These are phyloP conservation scores for Microdochium bolleyi DNA, from an alignment of 2,329 filamentous ascomycete species.

Conservation along the genomic window DNA sequence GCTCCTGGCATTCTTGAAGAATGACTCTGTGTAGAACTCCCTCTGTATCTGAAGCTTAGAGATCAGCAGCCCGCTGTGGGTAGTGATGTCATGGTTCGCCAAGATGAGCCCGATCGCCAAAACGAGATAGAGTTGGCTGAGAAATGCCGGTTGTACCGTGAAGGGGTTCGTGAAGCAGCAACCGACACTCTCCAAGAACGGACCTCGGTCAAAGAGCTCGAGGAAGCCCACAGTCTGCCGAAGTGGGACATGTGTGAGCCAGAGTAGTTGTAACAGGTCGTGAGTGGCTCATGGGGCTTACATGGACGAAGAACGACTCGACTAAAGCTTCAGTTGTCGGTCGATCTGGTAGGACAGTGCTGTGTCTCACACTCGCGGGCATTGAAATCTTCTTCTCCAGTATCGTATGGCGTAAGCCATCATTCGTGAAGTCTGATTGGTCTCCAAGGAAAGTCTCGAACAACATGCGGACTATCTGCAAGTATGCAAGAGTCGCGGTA, in stretches of 20 bases:
- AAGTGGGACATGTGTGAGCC: conserved; percentile 9
- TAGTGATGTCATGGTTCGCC: conserved; percentile 42
- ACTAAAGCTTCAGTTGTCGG: conserved; percentile 45
- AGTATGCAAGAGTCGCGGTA: conserved; percentile 51
- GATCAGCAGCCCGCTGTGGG: conserved; percentile 40
- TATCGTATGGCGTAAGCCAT: conserved; percentile 48
- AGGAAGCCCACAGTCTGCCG: conserved; percentile 50
- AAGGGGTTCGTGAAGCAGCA: conserved; percentile 47
- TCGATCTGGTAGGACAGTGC: conserved; percentile 46
- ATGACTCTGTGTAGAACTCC: conserved; percentile 49
- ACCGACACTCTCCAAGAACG: conserved; percentile 40
- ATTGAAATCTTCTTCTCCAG: conserved; percentile 44
- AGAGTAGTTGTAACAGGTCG: no score
- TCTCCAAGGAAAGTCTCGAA: conserved; percentile 44
- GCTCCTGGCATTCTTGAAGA: conserved; percentile 51
- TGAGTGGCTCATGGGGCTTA: conserved; percentile 17
- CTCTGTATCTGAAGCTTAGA: conserved; percentile 38
- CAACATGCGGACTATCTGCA: conserved; percentile 52
- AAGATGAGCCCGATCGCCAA: conserved; percentile 56
- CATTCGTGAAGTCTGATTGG: conserved; percentile 47
- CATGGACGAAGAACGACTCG: conserved; percentile 54
- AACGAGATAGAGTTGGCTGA: conserved; percentile 54
- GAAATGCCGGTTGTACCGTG: conserved; percentile 36
- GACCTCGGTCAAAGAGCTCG: conserved; percentile 46
- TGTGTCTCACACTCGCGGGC: conserved; percentile 34